Evolutionary conservation across 306 rosid species (phyloP).

Genomic region (Alnus glutinosa): DNA sequence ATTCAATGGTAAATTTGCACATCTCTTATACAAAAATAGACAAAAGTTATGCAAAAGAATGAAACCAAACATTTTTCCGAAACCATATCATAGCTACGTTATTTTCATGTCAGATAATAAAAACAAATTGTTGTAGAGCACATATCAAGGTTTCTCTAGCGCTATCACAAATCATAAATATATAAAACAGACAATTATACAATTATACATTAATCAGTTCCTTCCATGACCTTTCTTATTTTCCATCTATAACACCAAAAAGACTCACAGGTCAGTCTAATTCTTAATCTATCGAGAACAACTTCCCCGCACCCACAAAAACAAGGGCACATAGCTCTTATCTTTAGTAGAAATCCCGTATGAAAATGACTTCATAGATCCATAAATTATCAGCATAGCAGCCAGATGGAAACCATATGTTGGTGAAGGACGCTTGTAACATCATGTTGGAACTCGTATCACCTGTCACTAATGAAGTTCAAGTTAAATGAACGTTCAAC

Average conservation of each 20-base stretch:
- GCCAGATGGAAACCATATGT: neutral
- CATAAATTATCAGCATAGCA: neutral
- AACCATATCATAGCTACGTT: no score
- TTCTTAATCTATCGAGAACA: neutral
- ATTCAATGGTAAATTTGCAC: no score
- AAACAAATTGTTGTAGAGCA: neutral
- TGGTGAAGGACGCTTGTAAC: neutral
- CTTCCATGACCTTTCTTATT: neutral
- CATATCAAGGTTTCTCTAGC: neutral
- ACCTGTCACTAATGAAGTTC: constrained; percentile 10
- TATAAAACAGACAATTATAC: neutral
- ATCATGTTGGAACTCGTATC: constrained; percentile 11
- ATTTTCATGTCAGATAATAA: no score
- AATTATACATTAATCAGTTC: neutral
- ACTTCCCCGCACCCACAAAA: neutral
- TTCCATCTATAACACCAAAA: neutral
- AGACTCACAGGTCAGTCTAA: neutral
- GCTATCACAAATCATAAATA: neutral
- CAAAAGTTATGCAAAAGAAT: no score
- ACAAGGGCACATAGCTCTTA: neutral
- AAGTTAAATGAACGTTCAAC: neutral
- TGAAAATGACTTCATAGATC: no score
- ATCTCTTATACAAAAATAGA: no score
- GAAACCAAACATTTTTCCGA: no score
- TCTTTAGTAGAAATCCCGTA: neutral